Evolutionary conservation across 2,329 filamentous ascomycete genomes (phyloP).

Genomic region (Onygenales sp.): DNA sequence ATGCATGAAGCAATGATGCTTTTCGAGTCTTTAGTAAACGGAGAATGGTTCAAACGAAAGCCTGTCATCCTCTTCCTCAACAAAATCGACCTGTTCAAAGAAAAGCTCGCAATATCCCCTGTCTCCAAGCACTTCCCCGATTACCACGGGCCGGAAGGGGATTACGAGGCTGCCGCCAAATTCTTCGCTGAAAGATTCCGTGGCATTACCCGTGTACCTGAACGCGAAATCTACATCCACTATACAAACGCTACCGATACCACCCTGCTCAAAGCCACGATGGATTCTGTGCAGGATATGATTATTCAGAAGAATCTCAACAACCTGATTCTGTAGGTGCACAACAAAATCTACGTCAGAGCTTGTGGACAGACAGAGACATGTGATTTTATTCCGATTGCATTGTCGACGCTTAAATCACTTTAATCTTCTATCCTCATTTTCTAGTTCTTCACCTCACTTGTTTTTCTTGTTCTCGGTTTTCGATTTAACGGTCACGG

Average conservation of each 20-base stretch:
- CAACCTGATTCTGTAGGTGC: conserved; percentile 56
- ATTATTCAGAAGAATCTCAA: conserved; percentile 77
- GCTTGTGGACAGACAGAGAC: neutral
- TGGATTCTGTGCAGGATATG: conserved; percentile 80
- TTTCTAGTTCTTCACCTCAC: neutral
- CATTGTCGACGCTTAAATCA: neutral
- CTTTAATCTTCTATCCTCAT: neutral
- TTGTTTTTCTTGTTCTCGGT: too few relatives aligned
- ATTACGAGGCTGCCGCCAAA: conserved; percentile 65
- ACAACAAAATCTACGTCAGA: neutral
- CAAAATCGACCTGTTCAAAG: conserved; percentile 78
- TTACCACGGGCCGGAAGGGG: conserved; percentile 61
- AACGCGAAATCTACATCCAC: conserved; percentile 50
- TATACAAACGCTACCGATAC: conserved; percentile 55
- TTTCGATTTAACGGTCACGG: too few relatives aligned
- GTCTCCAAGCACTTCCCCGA: conserved; percentile 70
- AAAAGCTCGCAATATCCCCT: conserved; percentile 61
- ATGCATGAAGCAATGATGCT: conserved; percentile 85
- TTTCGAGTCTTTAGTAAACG: conserved; percentile 77
- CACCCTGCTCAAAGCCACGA: conserved; percentile 74
- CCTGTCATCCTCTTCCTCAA: conserved; percentile 77
- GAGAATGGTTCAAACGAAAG: conserved; percentile 75
- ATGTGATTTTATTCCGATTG: neutral
- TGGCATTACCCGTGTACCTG: conserved; percentile 57
- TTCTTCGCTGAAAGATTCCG: conserved; percentile 78